Conservation (phyloP, 1,139 yeast genomes). For the Nakaseomyces glabratus region DNA sequence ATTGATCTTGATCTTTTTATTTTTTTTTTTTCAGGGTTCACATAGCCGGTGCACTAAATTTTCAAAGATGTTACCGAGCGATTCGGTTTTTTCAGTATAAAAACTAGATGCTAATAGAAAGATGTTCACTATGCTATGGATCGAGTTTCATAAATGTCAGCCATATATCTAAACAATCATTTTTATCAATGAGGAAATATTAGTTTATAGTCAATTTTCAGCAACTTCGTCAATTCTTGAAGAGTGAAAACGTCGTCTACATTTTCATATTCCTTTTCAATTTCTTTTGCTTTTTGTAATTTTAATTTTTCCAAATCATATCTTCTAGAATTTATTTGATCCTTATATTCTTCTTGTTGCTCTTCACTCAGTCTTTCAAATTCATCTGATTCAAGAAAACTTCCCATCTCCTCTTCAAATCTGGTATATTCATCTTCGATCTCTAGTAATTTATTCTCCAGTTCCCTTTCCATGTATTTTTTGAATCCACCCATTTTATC, state of each 20-base stretch:
- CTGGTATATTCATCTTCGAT: constrained; percentile 32
- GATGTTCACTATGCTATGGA: neutral
- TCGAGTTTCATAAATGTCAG: too few species aligned
- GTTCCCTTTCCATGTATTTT: constrained; percentile 33
- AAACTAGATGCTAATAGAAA: neutral
- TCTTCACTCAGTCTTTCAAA: constrained; percentile 30
- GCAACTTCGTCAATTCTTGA: constrained; percentile 35
- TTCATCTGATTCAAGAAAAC: constrained; percentile 34
- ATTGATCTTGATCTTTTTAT: too few species aligned
- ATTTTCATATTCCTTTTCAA: constrained; percentile 25
- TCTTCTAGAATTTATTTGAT: constrained; percentile 21
- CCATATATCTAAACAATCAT: too few species aligned
- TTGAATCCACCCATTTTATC: constrained; percentile 39
- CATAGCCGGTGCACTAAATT: too few species aligned
- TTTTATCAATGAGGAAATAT: too few species aligned
- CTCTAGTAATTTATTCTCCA: constrained; percentile 30
- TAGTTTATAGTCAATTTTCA: constrained; percentile 35
- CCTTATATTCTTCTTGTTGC: constrained; percentile 30
- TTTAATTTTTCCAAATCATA: constrained; percentile 20
- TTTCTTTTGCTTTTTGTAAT: constrained; percentile 20
- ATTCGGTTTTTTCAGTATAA: too few species aligned
- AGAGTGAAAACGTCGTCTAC: constrained; percentile 34
- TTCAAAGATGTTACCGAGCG: too few species aligned
- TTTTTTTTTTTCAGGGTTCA: neutral
- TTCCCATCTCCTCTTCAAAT: constrained; percentile 33